A percentile compares a stretch with the other conserved stretches of the same genome.
Evolutionary conservation across 2,329 filamentous ascomycete species (phyloP).

Genomic region (Fusarium sambucinum): DNA sequence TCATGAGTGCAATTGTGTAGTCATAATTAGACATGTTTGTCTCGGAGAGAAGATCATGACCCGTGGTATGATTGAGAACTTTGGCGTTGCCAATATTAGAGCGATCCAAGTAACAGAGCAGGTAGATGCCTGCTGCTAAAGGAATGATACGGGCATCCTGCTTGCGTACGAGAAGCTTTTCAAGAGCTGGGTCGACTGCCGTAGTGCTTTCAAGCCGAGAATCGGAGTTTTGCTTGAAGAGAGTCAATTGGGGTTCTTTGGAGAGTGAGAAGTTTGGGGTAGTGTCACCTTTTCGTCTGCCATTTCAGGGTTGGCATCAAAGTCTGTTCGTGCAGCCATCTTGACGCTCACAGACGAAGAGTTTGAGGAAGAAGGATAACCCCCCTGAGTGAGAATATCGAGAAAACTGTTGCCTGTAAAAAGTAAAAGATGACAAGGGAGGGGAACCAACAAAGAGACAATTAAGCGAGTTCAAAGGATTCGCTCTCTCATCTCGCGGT

Average conservation of each 20-base stretch:
- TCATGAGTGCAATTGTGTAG: conserved; percentile 67
- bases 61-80: conserved; percentile 54
- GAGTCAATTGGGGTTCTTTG: conserved; percentile 4
- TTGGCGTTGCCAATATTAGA: conserved; percentile 63
- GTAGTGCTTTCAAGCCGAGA: conserved; percentile 16
- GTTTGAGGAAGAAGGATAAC: neutral
- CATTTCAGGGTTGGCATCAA: conserved; percentile 14
- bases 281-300: conserved; percentile 28
- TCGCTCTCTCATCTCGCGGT: conserved; percentile 18
- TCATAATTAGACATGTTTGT: conserved; percentile 60
- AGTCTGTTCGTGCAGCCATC: conserved; percentile 20
- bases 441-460: conserved; percentile 1
- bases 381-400: neutral
- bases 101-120: conserved; percentile 63
- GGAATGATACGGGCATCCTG: conserved; percentile 44
- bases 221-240: conserved; percentile 19
- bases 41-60: conserved; percentile 54
- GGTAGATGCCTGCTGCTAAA: conserved; percentile 42
- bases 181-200: conserved; percentile 18
- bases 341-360: neutral
- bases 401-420: neutral
- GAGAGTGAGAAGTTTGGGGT: neutral
- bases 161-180: conserved; percentile 29
- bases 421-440: conserved; percentile 8
- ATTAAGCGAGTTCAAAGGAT: conserved; percentile 21